Percentiles rank a stretch among this genome's conserved stretches.
Evolutionary conservation across 1,284 basidiomycete genomes (phyloP).

Genomic region (Ganoderma multipileum): DNA sequence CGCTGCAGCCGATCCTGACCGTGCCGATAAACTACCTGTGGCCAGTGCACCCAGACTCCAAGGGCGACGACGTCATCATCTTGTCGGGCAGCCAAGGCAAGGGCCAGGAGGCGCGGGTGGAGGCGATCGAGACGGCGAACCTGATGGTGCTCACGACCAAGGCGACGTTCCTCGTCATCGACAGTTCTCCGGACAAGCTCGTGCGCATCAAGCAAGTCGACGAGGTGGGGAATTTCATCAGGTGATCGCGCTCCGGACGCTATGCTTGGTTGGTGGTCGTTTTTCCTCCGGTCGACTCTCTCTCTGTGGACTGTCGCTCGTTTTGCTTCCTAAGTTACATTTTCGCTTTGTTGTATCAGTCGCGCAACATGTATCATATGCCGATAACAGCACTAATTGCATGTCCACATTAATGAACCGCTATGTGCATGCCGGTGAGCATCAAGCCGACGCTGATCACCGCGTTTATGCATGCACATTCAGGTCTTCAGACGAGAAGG

Average conservation of each 20-base stretch:
- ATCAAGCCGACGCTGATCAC: no score
- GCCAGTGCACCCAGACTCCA: conserved; percentile 37
- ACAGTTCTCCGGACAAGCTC: conserved; percentile 19
- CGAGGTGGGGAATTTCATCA: conserved; percentile 26
- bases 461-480: no score
- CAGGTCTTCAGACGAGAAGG: no score
- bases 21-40: conserved; percentile 41
- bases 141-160: conserved; percentile 26
- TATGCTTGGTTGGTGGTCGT: background rate
- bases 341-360: conserved; percentile 15
- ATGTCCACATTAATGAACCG: background rate
- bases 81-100: conserved; percentile 34
- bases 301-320: background rate
- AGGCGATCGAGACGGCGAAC: conserved; percentile 26
- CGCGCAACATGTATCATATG: conserved; percentile 13
- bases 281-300: background rate
- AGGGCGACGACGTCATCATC: conserved; percentile 36
- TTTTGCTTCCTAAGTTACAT: conserved; percentile 8
- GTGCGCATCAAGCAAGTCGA: conserved; percentile 23
- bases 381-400: conserved; percentile 6
- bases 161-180: conserved; percentile 28
- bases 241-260: conserved; percentile 3
- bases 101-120: conserved; percentile 35
- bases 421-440: background rate
- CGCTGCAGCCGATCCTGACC: conserved; percentile 29